Evolutionary conservation across 163 green algal species (phyloP).

Genomic region (Dunaliella salina): DNA sequence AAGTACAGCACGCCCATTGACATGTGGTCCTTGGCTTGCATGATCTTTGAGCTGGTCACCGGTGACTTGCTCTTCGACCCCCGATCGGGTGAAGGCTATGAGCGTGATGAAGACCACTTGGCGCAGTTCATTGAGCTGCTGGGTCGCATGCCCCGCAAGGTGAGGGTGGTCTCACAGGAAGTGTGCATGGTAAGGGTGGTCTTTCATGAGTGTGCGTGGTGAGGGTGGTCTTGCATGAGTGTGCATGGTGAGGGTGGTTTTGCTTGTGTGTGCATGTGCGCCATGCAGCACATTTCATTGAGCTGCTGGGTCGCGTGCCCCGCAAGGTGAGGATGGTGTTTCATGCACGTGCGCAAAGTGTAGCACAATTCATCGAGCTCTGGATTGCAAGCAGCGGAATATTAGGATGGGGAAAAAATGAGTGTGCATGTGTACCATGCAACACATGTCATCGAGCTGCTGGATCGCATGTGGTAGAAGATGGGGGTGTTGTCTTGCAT

Average conservation of each 20-base stretch:
- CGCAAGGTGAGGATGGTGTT: too few species aligned
- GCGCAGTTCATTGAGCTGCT: slow-evolving; percentile 96
- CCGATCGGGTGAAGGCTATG: slow-evolving; percentile 45
- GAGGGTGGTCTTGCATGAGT: neutral
- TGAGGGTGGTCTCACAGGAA: slow-evolving; percentile 29
- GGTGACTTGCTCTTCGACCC: slow-evolving; percentile 98
- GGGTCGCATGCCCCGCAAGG: slow-evolving; percentile 76
- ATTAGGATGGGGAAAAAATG: too few species aligned
- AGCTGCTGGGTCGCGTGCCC: too few species aligned
- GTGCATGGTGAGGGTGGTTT: too few species aligned
- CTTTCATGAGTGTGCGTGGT: slow-evolving; percentile 36
- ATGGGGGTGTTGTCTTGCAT: too few species aligned
- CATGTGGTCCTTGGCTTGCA: slow-evolving; percentile 96
- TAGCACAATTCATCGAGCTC: slow-evolving; percentile 95
- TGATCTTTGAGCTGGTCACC: slow-evolving; percentile 95
- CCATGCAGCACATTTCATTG: too few species aligned
- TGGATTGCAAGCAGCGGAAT: too few species aligned
- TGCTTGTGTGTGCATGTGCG: too few species aligned
- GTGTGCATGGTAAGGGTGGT: too few species aligned
- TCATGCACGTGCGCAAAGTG: too few species aligned
- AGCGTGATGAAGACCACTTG: slow-evolving; percentile 93
- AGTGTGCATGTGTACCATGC: slow-evolving; percentile 98
- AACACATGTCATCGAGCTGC: too few species aligned
- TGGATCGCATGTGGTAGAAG: too few species aligned
- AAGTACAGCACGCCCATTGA: slow-evolving; percentile 75